Evolutionary conservation across 257 asterid species (phyloP).

Genomic region (Nicotiana tomentosiformis): DNA sequence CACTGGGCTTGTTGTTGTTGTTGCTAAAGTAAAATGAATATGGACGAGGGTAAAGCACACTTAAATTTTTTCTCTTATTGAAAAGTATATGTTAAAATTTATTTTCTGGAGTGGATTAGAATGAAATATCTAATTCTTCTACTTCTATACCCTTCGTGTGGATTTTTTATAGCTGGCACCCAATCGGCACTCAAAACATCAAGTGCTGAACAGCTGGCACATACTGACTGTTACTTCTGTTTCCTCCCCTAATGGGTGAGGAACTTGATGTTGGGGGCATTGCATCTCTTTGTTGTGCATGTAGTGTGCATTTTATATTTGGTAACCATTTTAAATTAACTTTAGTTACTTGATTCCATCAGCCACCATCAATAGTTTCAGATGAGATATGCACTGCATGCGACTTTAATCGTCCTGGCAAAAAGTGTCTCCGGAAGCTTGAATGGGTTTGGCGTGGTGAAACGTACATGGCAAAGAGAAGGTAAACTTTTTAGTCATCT

Average conservation of each 20-base stretch:
- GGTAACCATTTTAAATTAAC: constrained; percentile 17
- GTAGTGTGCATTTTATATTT: constrained; percentile 13
- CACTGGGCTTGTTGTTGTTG: too few species aligned
- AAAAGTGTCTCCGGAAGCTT: constrained; percentile 92
- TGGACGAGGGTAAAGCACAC: background rate
- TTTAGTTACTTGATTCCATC: constrained; percentile 25
- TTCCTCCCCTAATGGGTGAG: background rate
- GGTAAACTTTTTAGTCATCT: constrained; percentile 41
- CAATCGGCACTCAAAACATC: background rate
- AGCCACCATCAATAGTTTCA: constrained; percentile 96
- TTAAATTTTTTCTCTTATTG: background rate
- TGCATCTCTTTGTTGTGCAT: constrained; percentile 4
- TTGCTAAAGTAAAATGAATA: too few species aligned
- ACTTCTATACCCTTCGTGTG: background rate
- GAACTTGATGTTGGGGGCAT: background rate
- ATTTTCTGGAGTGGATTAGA: background rate
- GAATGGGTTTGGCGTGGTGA: constrained; percentile 99
- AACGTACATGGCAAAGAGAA: constrained; percentile 90
- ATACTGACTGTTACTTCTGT: background rate
- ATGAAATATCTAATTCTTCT: background rate
- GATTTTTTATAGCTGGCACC: background rate
- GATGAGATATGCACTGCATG: constrained; percentile 99
- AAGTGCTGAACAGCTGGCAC: constrained; percentile 3
- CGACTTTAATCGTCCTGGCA: constrained; percentile 97
- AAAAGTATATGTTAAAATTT: background rate